Percentiles rank a stretch among this genome's conserved stretches.
Conservation (phyloP, 805 yeast species). For the Metschnikowia noctiluminum region DNA sequence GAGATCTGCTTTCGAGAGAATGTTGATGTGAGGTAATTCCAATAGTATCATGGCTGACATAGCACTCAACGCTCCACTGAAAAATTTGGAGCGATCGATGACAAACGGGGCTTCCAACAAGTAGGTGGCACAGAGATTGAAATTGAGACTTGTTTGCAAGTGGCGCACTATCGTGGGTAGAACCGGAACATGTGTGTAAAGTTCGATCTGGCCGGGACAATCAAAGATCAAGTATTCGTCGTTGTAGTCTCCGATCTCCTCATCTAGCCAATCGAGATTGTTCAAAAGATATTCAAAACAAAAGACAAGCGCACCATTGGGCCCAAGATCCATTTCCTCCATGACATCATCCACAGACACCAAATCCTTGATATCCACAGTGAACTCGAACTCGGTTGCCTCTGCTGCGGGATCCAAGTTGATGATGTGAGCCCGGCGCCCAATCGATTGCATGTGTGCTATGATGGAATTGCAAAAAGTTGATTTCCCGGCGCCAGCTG, state of each 20-base stretch:
- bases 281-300: conserved; percentile 89
- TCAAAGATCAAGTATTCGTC: conserved; percentile 94
- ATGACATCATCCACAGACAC: conserved; percentile 90
- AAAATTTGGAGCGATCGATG: conserved; percentile 85
- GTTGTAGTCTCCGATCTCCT: conserved; percentile 91
- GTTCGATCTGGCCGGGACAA: conserved; percentile 96
- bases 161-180: conserved; percentile 87
- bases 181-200: conserved; percentile 92
- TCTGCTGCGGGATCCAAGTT: conserved; percentile 98
- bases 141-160: conserved; percentile 71
- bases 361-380: conserved; percentile 87
- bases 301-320: conserved; percentile 90
- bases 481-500: conserved; percentile 95
- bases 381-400: conserved; percentile 84
- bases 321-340: conserved; percentile 92
- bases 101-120: conserved; percentile 92
- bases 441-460: conserved; percentile 82
- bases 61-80: conserved; percentile 92
- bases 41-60: conserved; percentile 97
- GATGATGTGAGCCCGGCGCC: conserved; percentile 91
- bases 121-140: conserved; percentile 89
- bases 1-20: conserved; percentile 82
- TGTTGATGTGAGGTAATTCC: conserved; percentile 92
- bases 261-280: conserved; percentile 95
- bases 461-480: conserved; percentile 90